phyloP scores from a whole-genome alignment of 176 grass and related monocot species.

The Puya raimondii region DNA sequence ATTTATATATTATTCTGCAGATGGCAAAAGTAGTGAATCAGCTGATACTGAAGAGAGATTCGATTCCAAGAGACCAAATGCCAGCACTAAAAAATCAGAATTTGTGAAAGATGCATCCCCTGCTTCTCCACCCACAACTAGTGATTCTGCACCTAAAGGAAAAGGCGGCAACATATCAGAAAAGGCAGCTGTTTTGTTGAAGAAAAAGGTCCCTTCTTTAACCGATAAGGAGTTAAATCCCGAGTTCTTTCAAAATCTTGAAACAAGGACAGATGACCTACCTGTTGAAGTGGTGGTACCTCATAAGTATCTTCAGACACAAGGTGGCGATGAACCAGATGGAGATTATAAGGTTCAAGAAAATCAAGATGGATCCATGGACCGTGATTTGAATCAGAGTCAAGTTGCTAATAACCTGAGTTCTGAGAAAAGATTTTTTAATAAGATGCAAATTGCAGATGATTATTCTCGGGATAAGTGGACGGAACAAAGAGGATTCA shows the following conservation, averaged over 20 bases:
- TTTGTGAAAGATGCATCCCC: slow-evolving; percentile 30
- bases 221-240: slow-evolving; percentile 81
- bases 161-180: slow-evolving; percentile 53
- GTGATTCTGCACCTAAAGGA: slow-evolving; percentile 24
- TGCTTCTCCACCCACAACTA: slow-evolving; percentile 51
- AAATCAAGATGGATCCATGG: slow-evolving; percentile 40
- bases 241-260: slow-evolving; percentile 94
- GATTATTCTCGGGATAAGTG: slow-evolving; percentile 20
- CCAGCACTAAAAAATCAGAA: slow-evolving; percentile 34
- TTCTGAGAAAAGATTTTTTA: slow-evolving; percentile 29
- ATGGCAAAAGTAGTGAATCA: slow-evolving; percentile 49
- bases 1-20: slow-evolving; percentile 24
- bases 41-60: slow-evolving; percentile 50
- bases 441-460: slow-evolving; percentile 15
- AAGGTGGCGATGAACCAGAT: slow-evolving; percentile 47
- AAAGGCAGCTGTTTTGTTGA: slow-evolving; percentile 78
- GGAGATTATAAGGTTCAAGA: slow-evolving; percentile 33
- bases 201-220: slow-evolving; percentile 61
- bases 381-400: slow-evolving; percentile 33
- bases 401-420: slow-evolving; percentile 46
- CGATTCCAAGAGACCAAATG: slow-evolving; percentile 26
- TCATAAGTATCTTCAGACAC: slow-evolving; percentile 45
- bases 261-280: slow-evolving; percentile 70
- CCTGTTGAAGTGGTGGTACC: slow-evolving; percentile 79
- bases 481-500: slow-evolving; percentile 57